Evolutionary conservation across 352 stramenopile genomes (phyloP), one percentile per base, ranked within the genome.

Genomic region (Thraustotheca clavata): DNA sequence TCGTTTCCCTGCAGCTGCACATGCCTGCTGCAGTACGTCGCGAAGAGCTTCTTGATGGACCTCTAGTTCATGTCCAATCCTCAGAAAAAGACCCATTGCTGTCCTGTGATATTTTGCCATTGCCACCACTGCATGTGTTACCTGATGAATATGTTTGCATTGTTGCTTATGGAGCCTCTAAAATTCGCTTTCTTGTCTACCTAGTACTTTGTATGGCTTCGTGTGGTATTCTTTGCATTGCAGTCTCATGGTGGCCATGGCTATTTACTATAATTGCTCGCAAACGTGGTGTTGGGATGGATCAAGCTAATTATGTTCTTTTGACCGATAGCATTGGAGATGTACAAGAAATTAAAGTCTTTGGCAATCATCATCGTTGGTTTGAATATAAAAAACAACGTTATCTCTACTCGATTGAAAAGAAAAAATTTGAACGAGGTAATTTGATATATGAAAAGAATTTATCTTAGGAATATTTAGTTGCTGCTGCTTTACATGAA

Each of bases 311-410:
- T 46, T 76, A 66, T 57, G 79, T 89, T 26, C 67, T 91, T 29
- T 74, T 86, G 39, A 71, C 71, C 59, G 62, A 78, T 9, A 69
- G 80, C 24, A 50, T 73, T 9, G 72, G 80, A 59, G 55, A 60
- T 59, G 47, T 68, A 3, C 50, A 69, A 72, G 41, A 89, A 75
- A 70, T 69, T 81, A 32, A 73, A 81, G 62, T 88, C 76, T 50
- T 46, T 33, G 26, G 60, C 63, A 22, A 48, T 71, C 1, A 79
- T 16, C 60, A 6, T 27, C 26, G 61, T 73, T 86, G 79, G 76
- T 91, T 91, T 22, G 77, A 88, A 49, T 89, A 79, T 68, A 70
- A 76, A 61, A 87, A 88, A 46, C 78, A 74, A 59, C 80, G 82
- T 26, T 78, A 91, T 54, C 76, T 87, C 48, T 82, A 72, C n/a